Percentiles rank a stretch among this genome's conserved stretches.
Conservation (phyloP, 1,284 basidiomycete species). For the Melampsora larici-populina region DNA sequence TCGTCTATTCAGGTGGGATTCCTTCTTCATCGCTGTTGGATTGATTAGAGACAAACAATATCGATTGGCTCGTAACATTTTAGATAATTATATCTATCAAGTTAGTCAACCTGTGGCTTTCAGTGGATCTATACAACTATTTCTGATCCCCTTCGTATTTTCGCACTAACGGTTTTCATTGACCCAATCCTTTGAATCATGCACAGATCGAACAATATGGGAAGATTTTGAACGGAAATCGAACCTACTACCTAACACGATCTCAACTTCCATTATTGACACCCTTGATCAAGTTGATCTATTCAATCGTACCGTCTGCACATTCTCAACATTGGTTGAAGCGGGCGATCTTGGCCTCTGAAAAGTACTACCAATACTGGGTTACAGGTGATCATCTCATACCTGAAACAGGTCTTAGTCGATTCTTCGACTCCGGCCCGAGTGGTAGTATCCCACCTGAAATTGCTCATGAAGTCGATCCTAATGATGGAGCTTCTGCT, state of each 20-base stretch:
- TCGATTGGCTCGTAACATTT: conserved; percentile 40
- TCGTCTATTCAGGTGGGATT: conserved; percentile 19
- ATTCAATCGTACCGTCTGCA: background rate
- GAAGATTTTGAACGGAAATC: conserved; percentile 29
- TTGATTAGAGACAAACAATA: conserved; percentile 23
- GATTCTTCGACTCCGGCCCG: conserved; percentile 33
- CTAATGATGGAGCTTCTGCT: conserved; percentile 15
- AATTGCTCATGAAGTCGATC: conserved; percentile 31
- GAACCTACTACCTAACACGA: conserved; percentile 36
- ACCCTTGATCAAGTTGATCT: conserved; percentile 24
- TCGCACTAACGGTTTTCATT: background rate
- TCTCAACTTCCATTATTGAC: conserved; percentile 36
- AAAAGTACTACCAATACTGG: conserved; percentile 29
- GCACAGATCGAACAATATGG: conserved; percentile 34
- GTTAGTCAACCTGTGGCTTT: background rate
- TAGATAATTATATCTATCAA: conserved; percentile 41
- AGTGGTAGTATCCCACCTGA: conserved; percentile 27
- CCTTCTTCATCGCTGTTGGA: conserved; percentile 35
- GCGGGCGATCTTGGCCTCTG: conserved; percentile 14
- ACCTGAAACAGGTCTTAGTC: conserved; percentile 22
- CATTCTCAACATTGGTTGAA: conserved; percentile 6
- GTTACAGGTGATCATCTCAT: conserved; percentile 7
- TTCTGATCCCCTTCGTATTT: background rate
- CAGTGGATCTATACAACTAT: background rate
- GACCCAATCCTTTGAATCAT: background rate